Conservation (phyloP, 2,329 filamentous ascomycete genomes). For the Paracoccidioides lutzii region DNA sequence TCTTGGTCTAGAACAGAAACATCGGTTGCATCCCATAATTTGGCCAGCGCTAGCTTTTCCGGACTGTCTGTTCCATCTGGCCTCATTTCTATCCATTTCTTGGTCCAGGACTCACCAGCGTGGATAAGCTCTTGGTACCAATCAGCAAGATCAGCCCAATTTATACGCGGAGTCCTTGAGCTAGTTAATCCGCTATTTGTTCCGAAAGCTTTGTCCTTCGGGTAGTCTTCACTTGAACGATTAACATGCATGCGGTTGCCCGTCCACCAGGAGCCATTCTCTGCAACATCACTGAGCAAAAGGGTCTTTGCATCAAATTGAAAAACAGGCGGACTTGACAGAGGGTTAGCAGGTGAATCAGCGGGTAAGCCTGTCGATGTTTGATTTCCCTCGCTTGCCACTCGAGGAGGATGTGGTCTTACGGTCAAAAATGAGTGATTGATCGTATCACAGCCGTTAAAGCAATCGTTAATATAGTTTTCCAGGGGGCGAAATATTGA, state of each 20-base stretch:
- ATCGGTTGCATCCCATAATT: slow-evolving; percentile 31
- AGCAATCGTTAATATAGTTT: slow-evolving; percentile 59
- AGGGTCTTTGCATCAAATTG: slow-evolving; percentile 65
- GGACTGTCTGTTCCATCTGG: slow-evolving; percentile 20
- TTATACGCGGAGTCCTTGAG: slow-evolving; percentile 53
- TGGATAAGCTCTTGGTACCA: slow-evolving; percentile 65
- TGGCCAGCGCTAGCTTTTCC: slow-evolving; percentile 8
- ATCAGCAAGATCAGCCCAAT: slow-evolving; percentile 57
- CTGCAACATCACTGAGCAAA: slow-evolving; percentile 60
- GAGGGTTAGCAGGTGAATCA: slow-evolving; percentile 19
- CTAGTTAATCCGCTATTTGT: slow-evolving; percentile 35
- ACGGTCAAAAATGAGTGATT: slow-evolving; percentile 60
- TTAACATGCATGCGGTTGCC: slow-evolving; percentile 39
- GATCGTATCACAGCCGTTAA: slow-evolving; percentile 57
- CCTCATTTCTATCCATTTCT: slow-evolving; percentile 44
- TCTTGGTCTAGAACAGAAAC: slow-evolving; percentile 38
- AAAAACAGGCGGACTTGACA: slow-evolving; percentile 33
- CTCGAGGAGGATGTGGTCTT: slow-evolving; percentile 29
- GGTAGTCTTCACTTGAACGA: slow-evolving; percentile 17
- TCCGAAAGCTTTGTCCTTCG: slow-evolving; percentile 23
- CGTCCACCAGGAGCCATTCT: slow-evolving; percentile 76
- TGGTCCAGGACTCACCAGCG: slow-evolving; percentile 54
- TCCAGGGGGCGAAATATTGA: slow-evolving; percentile 63
- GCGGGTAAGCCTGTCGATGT: slow-evolving; percentile 19
- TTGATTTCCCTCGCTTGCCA: slow-evolving; percentile 34